Conservation (phyloP, 805 yeast species). For the Wickerhamiella nectarea region DNA sequence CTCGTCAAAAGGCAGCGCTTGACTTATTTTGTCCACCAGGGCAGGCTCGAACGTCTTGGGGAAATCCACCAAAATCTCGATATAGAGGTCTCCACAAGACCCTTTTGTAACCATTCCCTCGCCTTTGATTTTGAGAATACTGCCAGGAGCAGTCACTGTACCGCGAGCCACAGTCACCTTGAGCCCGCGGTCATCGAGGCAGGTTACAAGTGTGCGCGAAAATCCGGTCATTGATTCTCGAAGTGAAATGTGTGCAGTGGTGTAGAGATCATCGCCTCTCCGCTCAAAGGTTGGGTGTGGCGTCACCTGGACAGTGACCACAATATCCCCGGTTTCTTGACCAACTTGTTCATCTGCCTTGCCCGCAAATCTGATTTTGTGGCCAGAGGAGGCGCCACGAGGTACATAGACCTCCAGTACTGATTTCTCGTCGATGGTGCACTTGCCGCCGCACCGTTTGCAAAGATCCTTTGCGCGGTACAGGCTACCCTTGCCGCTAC, state of each 20-base stretch:
- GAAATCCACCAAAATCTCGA: conserved; percentile 15
- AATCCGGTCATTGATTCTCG: conserved; percentile 82
- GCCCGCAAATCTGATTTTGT: conserved; percentile 43
- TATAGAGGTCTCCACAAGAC: conserved; percentile 16
- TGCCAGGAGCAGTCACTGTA: conserved; percentile 36
- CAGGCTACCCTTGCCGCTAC: conserved; percentile 57
- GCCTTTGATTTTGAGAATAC: conserved; percentile 14
- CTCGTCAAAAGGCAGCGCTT: conserved; percentile 6
- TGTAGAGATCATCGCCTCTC: conserved; percentile 49
- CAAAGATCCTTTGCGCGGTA: conserved; percentile 58
- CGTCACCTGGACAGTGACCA: conserved; percentile 43
- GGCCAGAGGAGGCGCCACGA: conserved; percentile 55
- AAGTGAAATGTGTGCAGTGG: conserved; percentile 46
- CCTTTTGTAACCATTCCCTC: conserved; percentile 17
- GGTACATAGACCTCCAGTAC: conserved; percentile 64
- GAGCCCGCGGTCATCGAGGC: conserved; percentile 67
- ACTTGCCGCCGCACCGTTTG: conserved; percentile 57
- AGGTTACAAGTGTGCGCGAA: conserved; percentile 45
- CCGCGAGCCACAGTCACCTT: conserved; percentile 57
- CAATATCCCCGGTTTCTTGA: conserved; percentile 62
- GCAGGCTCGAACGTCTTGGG: conserved; percentile 14
- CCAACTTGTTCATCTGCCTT: conserved; percentile 71
- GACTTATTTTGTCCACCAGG: conserved; percentile 13
- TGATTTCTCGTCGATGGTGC: conserved; percentile 49
- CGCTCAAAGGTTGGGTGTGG: conserved; percentile 40